These are phyloP conservation scores for Leccinum variicolor DNA, from an alignment of 768 basidiomycete genomes.

Conservation along the genomic window DNA sequence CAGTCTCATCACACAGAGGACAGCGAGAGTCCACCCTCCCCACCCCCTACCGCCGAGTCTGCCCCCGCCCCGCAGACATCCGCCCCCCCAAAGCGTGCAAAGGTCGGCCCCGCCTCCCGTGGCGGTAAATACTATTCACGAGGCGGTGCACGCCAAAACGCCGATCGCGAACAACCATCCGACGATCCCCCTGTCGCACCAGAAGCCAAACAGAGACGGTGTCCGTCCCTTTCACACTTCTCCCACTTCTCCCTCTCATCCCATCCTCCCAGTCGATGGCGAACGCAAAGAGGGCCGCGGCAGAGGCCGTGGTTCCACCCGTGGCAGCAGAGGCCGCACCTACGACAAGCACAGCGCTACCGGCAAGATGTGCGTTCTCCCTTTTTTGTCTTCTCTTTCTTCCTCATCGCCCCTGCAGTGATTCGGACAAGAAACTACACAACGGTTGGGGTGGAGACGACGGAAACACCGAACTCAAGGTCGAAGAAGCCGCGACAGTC, in stretches of 20 bases:
- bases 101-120: conserved; percentile 59
- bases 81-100: conserved; percentile 42
- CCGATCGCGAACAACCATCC: conserved; percentile 36
- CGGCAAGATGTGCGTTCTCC: conserved; percentile 65
- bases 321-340: conserved; percentile 52
- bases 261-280: conserved; percentile 34
- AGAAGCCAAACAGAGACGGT: conserved; percentile 32
- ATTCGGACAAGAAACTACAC: conserved; percentile 93
- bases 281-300: conserved; percentile 44
- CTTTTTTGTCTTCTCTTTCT: neutral
- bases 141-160: conserved; percentile 49
- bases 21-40: conserved; percentile 40
- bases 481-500: conserved; percentile 67
- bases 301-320: conserved; percentile 39
- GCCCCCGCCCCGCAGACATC: conserved; percentile 23
- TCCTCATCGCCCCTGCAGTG: conserved; percentile 44
- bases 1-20: conserved; percentile 36
- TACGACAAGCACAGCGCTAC: conserved; percentile 88
- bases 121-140: conserved; percentile 69
- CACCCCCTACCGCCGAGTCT: conserved; percentile 32
- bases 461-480: conserved; percentile 76
- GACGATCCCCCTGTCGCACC: conserved; percentile 35
- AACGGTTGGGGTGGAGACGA: conserved; percentile 96
- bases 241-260: conserved; percentile 1
- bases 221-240: conserved; percentile 21